Percentiles rank a stretch among this genome's conserved stretches.
phyloP scores from a whole-genome alignment of 2,329 filamentous ascomycete species.

The Colletotrichum scovillei region DNA sequence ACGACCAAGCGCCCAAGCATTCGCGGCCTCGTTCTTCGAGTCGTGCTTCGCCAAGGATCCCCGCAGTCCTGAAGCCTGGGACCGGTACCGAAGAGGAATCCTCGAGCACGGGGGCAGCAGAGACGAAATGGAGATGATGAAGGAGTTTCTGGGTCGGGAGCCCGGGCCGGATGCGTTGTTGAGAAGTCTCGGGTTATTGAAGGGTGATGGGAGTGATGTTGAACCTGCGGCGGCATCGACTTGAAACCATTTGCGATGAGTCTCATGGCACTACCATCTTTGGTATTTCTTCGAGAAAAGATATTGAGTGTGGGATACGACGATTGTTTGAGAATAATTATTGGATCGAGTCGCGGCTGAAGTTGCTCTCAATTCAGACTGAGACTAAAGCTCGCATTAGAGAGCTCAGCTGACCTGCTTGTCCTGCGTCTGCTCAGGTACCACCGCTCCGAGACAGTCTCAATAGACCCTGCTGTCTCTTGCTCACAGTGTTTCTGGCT shows the following conservation, averaged over 20 bases:
- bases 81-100: constrained; percentile 37
- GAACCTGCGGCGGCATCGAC: not conserved
- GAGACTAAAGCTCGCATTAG: not conserved
- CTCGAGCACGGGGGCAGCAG: constrained; percentile 40
- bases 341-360: not conserved
- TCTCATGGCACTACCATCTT: no score
- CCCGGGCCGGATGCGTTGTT: constrained; percentile 34
- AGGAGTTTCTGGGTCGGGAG: constrained; percentile 39
- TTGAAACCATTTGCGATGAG: not conserved
- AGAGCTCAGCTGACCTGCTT: not conserved
- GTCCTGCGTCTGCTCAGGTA: not conserved
- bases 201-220: not conserved
- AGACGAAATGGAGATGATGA: constrained; percentile 39
- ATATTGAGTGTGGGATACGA: no score
- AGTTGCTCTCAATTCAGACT: not conserved
- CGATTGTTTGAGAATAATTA: not conserved
- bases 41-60: constrained; percentile 38
- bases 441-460: not conserved
- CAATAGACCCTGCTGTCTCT: not conserved
- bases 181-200: constrained; percentile 6
- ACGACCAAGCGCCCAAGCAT: constrained; percentile 23
- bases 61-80: constrained; percentile 36
- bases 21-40: constrained; percentile 41
- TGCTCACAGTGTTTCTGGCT: not conserved
- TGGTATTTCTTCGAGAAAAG: no score